phyloP scores from a whole-genome alignment of 2,329 filamentous ascomycete genomes.

The Fusarium sp. region DNA sequence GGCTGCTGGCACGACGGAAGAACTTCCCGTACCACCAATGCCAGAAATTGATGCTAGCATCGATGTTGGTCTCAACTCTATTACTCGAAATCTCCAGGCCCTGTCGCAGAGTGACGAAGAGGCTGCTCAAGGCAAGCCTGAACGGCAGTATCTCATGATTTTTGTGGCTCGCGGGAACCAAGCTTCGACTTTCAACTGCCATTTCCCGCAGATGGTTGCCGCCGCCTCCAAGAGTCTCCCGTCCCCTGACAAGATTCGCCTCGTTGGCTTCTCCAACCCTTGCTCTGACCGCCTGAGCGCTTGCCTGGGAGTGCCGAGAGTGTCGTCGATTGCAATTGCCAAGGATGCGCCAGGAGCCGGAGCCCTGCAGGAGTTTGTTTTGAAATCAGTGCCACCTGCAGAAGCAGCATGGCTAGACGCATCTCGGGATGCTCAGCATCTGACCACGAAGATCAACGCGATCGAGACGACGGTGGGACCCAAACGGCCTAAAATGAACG shows the following conservation, averaged over 20 bases:
- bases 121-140: neutral
- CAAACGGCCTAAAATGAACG: slow-evolving; percentile 40
- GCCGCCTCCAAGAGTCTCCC: slow-evolving; percentile 57
- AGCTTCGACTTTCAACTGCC: slow-evolving; percentile 64
- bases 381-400: slow-evolving; percentile 59
- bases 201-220: slow-evolving; percentile 64
- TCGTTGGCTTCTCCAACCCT: slow-evolving; percentile 69
- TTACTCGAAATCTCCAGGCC: slow-evolving; percentile 66
- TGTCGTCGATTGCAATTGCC: slow-evolving; percentile 68
- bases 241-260: slow-evolving; percentile 55
- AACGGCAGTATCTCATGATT: slow-evolving; percentile 57
- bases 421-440: slow-evolving; percentile 39
- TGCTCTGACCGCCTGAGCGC: slow-evolving; percentile 65
- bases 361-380: slow-evolving; percentile 64
- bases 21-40: slow-evolving; percentile 46
- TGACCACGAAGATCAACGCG: slow-evolving; percentile 47
- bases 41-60: slow-evolving; percentile 65
- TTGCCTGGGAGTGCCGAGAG: slow-evolving; percentile 67
- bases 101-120: slow-evolving; percentile 40
- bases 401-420: slow-evolving; percentile 61
- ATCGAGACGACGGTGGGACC: slow-evolving; percentile 49
- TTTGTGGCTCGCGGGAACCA: slow-evolving; percentile 67
- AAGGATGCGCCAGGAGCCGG: slow-evolving; percentile 64
- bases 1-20: slow-evolving; percentile 25
- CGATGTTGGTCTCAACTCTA: slow-evolving; percentile 69